Evolutionary conservation across 2,329 filamentous ascomycete species (phyloP).

Genomic region (Aspergillus neotritici): DNA sequence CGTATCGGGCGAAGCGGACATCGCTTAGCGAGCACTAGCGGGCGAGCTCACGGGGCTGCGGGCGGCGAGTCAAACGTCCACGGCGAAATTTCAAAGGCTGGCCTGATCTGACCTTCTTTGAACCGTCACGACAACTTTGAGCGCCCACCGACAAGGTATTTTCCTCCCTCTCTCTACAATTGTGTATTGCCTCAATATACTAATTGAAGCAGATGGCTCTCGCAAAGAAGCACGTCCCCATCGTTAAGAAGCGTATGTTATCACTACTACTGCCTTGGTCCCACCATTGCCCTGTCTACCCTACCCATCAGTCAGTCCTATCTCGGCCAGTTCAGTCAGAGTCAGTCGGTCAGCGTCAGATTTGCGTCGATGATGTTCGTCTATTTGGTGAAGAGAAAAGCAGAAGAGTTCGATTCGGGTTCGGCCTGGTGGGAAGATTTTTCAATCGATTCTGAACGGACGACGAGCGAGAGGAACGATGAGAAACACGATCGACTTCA

Average conservation of each 20-base stretch:
- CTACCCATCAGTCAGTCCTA: conserved; percentile 2
- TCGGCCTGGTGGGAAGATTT: too few relatives aligned
- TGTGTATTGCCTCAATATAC: conserved; percentile 7
- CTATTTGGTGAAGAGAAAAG: too few relatives aligned
- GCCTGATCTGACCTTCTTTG: conserved; percentile 25
- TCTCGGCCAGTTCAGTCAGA: conserved; percentile 2
- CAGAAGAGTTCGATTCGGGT: too few relatives aligned
- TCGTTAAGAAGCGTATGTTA: conserved; percentile 99
- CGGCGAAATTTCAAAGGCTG: conserved; percentile 33
- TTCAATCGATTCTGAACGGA: neutral
- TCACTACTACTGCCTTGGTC: conserved; percentile 4
- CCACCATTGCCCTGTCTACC: neutral
- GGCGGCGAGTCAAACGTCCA: conserved; percentile 29
- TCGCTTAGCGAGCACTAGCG: conserved; percentile 34
- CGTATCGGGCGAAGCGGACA: conserved; percentile 15
- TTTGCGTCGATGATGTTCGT: too few relatives aligned
- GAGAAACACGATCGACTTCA: neutral
- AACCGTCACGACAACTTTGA: conserved; percentile 39
- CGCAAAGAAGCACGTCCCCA: conserved; percentile 98
- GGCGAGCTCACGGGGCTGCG: conserved; percentile 24
- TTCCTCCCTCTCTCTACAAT: conserved; percentile 7
- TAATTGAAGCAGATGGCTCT: conserved; percentile 67
- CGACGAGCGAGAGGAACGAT: neutral
- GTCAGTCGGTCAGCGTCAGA: neutral
- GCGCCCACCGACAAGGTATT: conserved; percentile 43